These are phyloP conservation scores for Aspergillus thermomutatus DNA, from an alignment of 2,329 filamentous ascomycete genomes.

Conservation along the genomic window DNA sequence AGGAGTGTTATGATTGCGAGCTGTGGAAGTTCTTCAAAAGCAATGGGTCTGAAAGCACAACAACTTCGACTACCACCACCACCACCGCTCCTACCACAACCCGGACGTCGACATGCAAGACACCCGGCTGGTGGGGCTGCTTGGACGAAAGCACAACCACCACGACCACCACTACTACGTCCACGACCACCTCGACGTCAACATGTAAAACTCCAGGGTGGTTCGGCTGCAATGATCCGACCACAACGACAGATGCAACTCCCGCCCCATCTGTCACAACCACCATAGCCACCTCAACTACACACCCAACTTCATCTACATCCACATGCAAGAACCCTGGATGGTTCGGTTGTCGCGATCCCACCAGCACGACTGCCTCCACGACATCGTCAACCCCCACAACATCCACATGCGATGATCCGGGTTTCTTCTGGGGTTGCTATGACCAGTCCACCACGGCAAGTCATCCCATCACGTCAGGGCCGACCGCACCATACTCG, in stretches of 20 bases:
- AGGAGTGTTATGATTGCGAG: constrained; percentile 81
- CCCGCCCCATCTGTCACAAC: constrained; percentile 16
- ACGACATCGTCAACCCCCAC: constrained; percentile 12
- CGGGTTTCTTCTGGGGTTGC: constrained; percentile 58
- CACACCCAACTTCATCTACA: constrained; percentile 5
- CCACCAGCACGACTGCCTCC: constrained; percentile 15
- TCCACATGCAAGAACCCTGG: constrained; percentile 26
- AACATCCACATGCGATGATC: constrained; percentile 44
- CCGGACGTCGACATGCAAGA: constrained; percentile 38
- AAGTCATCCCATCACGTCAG: constrained; percentile 31
- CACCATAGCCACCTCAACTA: constrained; percentile 12
- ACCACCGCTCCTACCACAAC: constrained; percentile 31
- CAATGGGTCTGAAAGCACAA: constrained; percentile 73
- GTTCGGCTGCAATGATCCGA: constrained; percentile 40
- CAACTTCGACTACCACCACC: constrained; percentile 39
- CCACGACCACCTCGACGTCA: constrained; percentile 30
- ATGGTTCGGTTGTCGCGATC: constrained; percentile 36
- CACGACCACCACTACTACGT: constrained; percentile 26
- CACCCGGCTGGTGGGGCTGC: constrained; percentile 45
- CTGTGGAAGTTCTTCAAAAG: constrained; percentile 95
- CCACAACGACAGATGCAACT: constrained; percentile 22
- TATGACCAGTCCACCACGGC: constrained; percentile 37
- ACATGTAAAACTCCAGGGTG: constrained; percentile 37
- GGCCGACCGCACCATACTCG: constrained; percentile 19
- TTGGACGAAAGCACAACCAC: constrained; percentile 33